Evolutionary conservation across 1,139 yeast species (phyloP).

Genomic region (Hyphopichia wangnamkhiaoensis): DNA sequence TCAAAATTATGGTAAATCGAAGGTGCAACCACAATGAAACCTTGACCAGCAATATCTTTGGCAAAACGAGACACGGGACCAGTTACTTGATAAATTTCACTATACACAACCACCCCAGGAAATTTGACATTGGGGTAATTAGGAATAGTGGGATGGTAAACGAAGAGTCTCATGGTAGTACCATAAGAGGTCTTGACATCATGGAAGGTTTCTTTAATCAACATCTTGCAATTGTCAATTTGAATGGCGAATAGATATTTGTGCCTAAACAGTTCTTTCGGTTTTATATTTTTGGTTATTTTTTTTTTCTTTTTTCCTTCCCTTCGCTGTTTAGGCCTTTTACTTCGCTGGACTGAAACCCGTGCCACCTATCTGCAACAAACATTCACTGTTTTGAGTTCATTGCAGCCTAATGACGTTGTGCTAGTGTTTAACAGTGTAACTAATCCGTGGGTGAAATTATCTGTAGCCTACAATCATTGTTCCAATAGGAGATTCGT

Average conservation of each 20-base stretch:
- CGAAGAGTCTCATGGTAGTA: constrained; percentile 66
- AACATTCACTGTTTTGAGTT: no score
- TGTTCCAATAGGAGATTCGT: background rate
- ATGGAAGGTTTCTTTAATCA: constrained; percentile 63
- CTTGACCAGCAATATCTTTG: constrained; percentile 76
- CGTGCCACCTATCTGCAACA: background rate
- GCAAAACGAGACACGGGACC: constrained; percentile 81
- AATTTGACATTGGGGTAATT: constrained; percentile 75
- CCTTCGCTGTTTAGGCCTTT: background rate
- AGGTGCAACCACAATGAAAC: constrained; percentile 76
- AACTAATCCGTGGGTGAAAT: background rate
- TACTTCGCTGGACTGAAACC: background rate
- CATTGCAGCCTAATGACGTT: no score
- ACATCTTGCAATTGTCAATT: constrained; percentile 39
- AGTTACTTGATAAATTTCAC: constrained; percentile 80
- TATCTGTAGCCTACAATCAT: no score
- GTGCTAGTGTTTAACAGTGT: background rate
- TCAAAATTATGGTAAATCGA: constrained; percentile 77
- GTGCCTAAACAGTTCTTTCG: no score
- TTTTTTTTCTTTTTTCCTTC: background rate
- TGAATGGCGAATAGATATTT: background rate
- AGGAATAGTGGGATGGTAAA: constrained; percentile 67
- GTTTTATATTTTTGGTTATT: background rate
- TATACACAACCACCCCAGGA: constrained; percentile 78
- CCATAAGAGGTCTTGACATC: constrained; percentile 69